Conservation (phyloP, 345 rosid genomes). For the Theobroma cacao region DNA sequence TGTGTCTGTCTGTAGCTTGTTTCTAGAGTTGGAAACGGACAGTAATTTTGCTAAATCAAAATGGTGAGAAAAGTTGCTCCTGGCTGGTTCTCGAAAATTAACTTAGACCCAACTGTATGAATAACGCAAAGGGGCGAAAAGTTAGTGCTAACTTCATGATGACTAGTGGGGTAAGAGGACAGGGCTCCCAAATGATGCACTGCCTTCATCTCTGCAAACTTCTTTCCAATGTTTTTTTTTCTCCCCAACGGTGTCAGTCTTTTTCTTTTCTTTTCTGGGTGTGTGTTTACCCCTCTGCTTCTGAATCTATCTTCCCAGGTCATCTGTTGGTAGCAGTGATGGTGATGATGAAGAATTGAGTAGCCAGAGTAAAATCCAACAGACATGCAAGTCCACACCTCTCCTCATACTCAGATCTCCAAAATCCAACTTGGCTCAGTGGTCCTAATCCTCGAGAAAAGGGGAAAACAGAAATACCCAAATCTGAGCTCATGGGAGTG, state of each 20-base stretch:
- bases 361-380: background rate
- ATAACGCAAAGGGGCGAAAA: background rate
- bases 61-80: too few relatives aligned
- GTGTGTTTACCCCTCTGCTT: background rate
- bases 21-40: background rate
- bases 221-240: background rate
- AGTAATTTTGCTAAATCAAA: too few relatives aligned
- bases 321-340: background rate
- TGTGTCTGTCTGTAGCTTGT: too few relatives aligned
- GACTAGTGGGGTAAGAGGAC: conserved; percentile 1
- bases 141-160: conserved; percentile 9
- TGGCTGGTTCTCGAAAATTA: background rate
- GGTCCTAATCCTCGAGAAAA: conserved; percentile 13
- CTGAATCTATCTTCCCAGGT: conserved; percentile 5
- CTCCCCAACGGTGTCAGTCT: background rate
- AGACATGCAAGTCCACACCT: background rate
- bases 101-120: background rate
- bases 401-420: background rate
- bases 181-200: conserved; percentile 1
- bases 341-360: conserved; percentile 13
- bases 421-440: background rate
- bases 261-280: background rate
- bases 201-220: conserved; percentile 5
- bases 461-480: background rate
- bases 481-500: background rate